Evolutionary conservation across 352 stramenopile genomes (phyloP), one percentile per base, ranked within the genome.

Genomic region (Globisporangium spinosum): DNA sequence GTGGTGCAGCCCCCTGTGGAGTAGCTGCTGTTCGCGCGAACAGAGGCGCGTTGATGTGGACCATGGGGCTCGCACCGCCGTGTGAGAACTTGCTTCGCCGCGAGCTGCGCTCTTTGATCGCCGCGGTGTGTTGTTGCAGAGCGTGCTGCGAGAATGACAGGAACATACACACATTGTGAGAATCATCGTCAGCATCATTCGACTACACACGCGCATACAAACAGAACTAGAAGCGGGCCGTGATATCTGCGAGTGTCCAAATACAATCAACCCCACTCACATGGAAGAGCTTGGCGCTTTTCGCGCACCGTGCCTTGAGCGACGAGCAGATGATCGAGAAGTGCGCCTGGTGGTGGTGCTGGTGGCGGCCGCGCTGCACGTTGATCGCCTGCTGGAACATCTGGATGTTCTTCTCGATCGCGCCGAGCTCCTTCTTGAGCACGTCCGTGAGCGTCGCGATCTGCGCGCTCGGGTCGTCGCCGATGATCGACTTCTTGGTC

Each of bases 1-100:
- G 58, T 20, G 73, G 64, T 2, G 66, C 9, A 32, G 34, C 56
- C 55, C 67, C 64, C 65, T 64, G 75, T 7, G 69, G 51, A 9
- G 68, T 53, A 2, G 69, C 22, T 25, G 47, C 68, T 47, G 82
- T 92, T 17, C 85, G 76, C 12, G 83, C 68, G 56, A 92, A 93
- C n/a, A 95, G 62, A 20, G 87, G 87, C 3, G 85, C 81, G 27
- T 90, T 91, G 32, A 95, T 82, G 64, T 93, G 87, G 29, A 95
- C 84, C 81, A 91, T 88, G 35, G 85, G 73, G 29, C 79, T 90
- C 47, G 80, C 70, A 63, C 85, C 80, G 68, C 83, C 76, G 58
- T 93, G 85, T 12, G 85, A 92, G 32, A 94, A 94, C 70, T 92
- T 93, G 73, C 80, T 93, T 22, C 87, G 78, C 34, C 87, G 80